Base-by-base conservation (phyloP, 129 eudicot genomes). In the Pseudognaphalium luteoalbum region DNA sequence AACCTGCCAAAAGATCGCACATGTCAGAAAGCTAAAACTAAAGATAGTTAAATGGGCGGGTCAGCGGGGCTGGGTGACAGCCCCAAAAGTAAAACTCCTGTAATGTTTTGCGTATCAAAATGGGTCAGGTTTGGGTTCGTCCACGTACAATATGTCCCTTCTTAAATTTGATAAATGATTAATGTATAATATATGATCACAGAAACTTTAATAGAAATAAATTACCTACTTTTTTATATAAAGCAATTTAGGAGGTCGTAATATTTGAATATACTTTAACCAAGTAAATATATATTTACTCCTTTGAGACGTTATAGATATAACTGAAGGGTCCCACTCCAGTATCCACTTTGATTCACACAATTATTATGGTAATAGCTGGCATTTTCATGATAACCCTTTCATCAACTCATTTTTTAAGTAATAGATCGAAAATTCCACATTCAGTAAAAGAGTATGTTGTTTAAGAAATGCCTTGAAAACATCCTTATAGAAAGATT, bases 1-100 rank as follows among this genome's bases (percentile, higher is more conserved):
- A 65, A 95, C 97, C 97, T 92, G 87, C 69, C 76, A 76, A 81
- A 77, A 52, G 35, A 73, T 72, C 73, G 74, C 34, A 80, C 56
- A 83, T 57, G 71, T 42, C 5, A 80, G 79, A 63, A 54, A 28
- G 62, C 52, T 42, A 44, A 17, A 61, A 21, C 20, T 42, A 66
- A 32, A 39, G 39, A 34, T 50, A 22, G 66, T 54, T 17, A 66
- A 30, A 76, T 67, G 64, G 7, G 44, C 50, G 15, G 52, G 17
- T 44, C 17, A 11, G 52, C 52, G 3, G 52, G 52, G 28, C 28
- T 25, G 28, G 28, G 28, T 44, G 12, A 44, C 17, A 44, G 52
- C 52, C 52, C 51, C 52, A 44, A 44, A 44, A 44, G 3, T 2
- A 4, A 44, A 47, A 47, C n/a, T 5, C n/a, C 5, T 47, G 54